Conservation (phyloP, 352 stramenopile species). For the Phytophthora fragariae region DNA sequence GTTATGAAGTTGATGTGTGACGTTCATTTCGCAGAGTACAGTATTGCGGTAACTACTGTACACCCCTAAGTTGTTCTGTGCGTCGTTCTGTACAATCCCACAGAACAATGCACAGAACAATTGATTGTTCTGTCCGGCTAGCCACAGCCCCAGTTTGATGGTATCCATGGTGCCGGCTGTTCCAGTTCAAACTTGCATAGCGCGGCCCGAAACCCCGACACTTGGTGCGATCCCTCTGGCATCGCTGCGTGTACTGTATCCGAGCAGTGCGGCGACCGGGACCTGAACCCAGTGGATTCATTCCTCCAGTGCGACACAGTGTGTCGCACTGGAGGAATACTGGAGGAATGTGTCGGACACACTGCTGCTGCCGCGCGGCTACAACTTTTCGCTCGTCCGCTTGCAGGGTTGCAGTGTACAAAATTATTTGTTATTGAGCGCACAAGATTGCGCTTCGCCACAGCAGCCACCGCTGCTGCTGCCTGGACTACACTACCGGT, state of each 20-base stretch:
- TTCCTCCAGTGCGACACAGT: constrained; percentile 35
- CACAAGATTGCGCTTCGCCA: neutral
- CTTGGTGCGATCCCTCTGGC: constrained; percentile 13
- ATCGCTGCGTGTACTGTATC: neutral
- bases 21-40: too few species aligned
- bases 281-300: constrained; percentile 21
- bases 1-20: too few species aligned
- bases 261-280: constrained; percentile 7
- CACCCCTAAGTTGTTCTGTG: too few species aligned
- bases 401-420: constrained; percentile 20
- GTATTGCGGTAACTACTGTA: too few species aligned
- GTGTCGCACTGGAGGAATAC: constrained; percentile 41
- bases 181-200: constrained; percentile 38
- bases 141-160: constrained; percentile 37
- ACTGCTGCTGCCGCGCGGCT: constrained; percentile 5
- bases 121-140: too few species aligned
- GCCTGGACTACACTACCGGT: neutral
- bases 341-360: constrained; percentile 24
- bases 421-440: too few species aligned
- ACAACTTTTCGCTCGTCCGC: constrained; percentile 4
- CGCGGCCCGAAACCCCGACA: constrained; percentile 10
- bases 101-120: too few species aligned
- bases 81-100: too few species aligned
- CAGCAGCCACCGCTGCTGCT: neutral
- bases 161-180: constrained; percentile 39